Evolutionary conservation across 2,329 filamentous ascomycete species (phyloP), one percentile per base, ranked within the genome.

Genomic region (Lasiodiplodia theobromae): DNA sequence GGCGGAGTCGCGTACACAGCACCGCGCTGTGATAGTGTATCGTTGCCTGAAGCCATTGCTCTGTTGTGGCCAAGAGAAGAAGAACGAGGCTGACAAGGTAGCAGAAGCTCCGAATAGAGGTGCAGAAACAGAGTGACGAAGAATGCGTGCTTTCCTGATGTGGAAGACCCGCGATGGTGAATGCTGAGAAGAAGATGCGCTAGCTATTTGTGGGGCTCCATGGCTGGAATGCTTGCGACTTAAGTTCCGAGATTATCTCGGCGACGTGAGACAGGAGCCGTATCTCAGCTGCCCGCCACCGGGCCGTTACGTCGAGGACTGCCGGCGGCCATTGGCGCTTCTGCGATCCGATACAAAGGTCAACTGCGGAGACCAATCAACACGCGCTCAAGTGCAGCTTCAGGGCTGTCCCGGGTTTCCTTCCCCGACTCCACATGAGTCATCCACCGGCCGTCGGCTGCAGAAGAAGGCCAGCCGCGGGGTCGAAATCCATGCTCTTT

Each of bases 1-100:
- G 65, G 68, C 40, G 69, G 69, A 51, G 38, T 64, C 28, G 58
- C 68, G 21, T 68, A 66, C 21, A 60, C 68, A 44, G 49, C 68
- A 21, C 68, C 63, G 18, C 63, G 63, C 12, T 16, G 63, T 21
- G 63, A 53, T 14, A 66, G 25, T 1, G 63, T 56, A 31, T 64
- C 47, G 25, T 12, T 52, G 14, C 60, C 60, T 10, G 44, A 23
- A 37, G 60, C 18, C 60, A 64, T 64, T 14, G 31, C 7, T n/a
- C 37, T n/a, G 4, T 21, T 11, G 16, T 7, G 14, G 6, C 16
- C 51, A 5, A 53, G 12, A 53, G 51, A 28, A 23, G 16, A 53
- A 10, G 21, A 53, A 7, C 21, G 53, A 37, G 51, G 51, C 49
- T 25, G 49, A 7, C 10, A 23, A 28, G 12, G 21, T 21, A 21